Percentiles rank a stretch among this genome's conserved stretches.
Evolutionary conservation across 306 rosid species (phyloP).

Genomic region (barrel medic (Medicago truncatula)): MtrunA17r5.0-ANR NC_053044.1:47706501-47707000

Average conservation of each 20-base stretch:
- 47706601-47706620: not conserved
- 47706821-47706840: conserved; percentile 98
- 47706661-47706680: not conserved
- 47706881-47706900: conserved; percentile 76
- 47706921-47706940: conserved; percentile 17
- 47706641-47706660: conserved; percentile 14
- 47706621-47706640: conserved; percentile 15
- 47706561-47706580: not conserved
- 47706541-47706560: not conserved
- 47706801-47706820: conserved; percentile 95
- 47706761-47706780: conserved; percentile 82
- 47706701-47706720: conserved; percentile 18
- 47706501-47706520: not conserved
- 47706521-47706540: not conserved
- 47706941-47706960: conserved; percentile 25
- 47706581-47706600: conserved; percentile 17
- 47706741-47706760: conserved; percentile 95
- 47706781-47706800: conserved; percentile 82
- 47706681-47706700: conserved; percentile 15
- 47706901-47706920: conserved; percentile 85
- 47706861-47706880: conserved; percentile 79
- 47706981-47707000: conserved; percentile 10
- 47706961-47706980: conserved; percentile 17
- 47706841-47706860: conserved; percentile 96
- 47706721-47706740: conserved; percentile 36